Evolutionary conservation across 2,329 filamentous ascomycete genomes (phyloP).

Genomic region (Fusarium sp.): DNA sequence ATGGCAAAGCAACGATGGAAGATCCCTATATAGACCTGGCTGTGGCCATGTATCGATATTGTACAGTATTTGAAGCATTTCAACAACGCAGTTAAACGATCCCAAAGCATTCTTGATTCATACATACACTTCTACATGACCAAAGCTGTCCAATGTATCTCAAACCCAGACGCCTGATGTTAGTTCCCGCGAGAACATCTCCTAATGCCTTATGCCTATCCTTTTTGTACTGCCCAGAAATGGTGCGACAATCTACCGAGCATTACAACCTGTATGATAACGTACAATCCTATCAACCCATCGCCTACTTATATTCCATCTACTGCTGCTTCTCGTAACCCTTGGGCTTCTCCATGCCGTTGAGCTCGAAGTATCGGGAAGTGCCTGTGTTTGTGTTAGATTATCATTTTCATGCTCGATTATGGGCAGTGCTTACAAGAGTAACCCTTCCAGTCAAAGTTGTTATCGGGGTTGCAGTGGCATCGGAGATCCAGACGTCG

Average conservation of each 20-base stretch:
- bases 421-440: constrained; percentile 77
- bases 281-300: constrained; percentile 35
- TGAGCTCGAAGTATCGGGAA: constrained; percentile 86
- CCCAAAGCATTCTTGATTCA: constrained; percentile 47
- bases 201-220: constrained; percentile 39
- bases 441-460: constrained; percentile 99
- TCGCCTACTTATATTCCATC: constrained; percentile 21
- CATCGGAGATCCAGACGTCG: constrained; percentile 88
- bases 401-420: not conserved
- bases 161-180: constrained; percentile 50
- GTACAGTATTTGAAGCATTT: constrained; percentile 46
- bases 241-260: constrained; percentile 39
- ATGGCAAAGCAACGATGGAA: constrained; percentile 9
- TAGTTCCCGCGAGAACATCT: constrained; percentile 44
- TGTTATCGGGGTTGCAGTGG: constrained; percentile 94
- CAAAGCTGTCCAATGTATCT: constrained; percentile 50
- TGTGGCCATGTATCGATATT: constrained; percentile 48
- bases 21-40: constrained; percentile 32
- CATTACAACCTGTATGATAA: constrained; percentile 47
- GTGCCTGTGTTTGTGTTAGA: constrained; percentile 64
- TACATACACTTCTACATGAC: constrained; percentile 50
- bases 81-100: constrained; percentile 37
- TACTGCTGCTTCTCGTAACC: constrained; percentile 84
- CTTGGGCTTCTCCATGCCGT: constrained; percentile 84
- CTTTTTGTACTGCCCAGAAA: constrained; percentile 43